Evolutionary conservation across 768 basidiomycete species (phyloP).

Genomic region (Hemileccinum impolitum): DNA sequence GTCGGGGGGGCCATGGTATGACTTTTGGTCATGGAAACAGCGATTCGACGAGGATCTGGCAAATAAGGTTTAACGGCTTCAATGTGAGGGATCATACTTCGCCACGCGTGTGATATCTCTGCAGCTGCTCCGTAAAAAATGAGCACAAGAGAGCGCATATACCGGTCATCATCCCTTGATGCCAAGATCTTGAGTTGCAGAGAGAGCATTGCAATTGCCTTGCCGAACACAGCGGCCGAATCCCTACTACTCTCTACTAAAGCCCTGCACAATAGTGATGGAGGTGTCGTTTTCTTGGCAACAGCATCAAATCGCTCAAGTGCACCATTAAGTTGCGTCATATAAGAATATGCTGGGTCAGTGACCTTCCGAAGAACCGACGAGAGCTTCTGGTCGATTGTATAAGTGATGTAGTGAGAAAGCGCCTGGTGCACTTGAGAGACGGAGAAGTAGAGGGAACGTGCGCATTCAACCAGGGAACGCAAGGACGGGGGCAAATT

Average conservation of each 20-base stretch:
- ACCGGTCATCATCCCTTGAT: slow-evolving; percentile 77
- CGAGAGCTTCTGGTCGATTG: slow-evolving; percentile 78
- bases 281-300: slow-evolving; percentile 65
- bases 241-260: slow-evolving; percentile 84
- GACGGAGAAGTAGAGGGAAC: slow-evolving; percentile 88
- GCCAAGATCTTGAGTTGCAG: slow-evolving; percentile 79
- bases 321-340: slow-evolving; percentile 80
- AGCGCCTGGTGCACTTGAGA: slow-evolving; percentile 89
- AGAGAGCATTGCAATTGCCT: slow-evolving; percentile 80
- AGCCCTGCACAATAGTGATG: slow-evolving; percentile 66
- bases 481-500: slow-evolving; percentile 69
- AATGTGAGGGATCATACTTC: slow-evolving; percentile 65
- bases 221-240: slow-evolving; percentile 77
- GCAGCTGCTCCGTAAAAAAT: slow-evolving; percentile 87
- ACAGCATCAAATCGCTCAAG: slow-evolving; percentile 89
- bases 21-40: slow-evolving; percentile 28
- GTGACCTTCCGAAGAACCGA: slow-evolving; percentile 80
- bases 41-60: slow-evolving; percentile 39
- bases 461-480: slow-evolving; percentile 78
- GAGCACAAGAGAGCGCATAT: slow-evolving; percentile 79
- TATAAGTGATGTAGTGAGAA: slow-evolving; percentile 81
- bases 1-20: slow-evolving; percentile 26
- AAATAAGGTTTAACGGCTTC: slow-evolving; percentile 67
- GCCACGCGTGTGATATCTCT: slow-evolving; percentile 87
- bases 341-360: slow-evolving; percentile 77